Base-by-base conservation (phyloP, 2,329 filamentous ascomycete genomes). In the Sporothrix schenckii region DNA sequence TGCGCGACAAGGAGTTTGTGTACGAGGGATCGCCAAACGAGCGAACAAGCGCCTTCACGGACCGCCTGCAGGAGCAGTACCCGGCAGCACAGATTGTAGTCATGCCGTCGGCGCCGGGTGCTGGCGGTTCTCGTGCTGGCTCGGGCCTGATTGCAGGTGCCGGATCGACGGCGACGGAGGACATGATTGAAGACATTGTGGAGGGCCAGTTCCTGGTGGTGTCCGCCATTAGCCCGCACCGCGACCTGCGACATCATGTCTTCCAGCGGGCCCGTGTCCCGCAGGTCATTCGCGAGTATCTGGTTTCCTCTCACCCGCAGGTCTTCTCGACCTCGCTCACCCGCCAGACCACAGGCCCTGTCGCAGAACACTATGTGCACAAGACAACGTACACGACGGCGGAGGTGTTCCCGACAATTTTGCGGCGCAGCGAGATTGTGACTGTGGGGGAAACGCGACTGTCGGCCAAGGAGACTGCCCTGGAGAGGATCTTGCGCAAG, bases 161-260 rank as follows among this genome's bases (percentile, higher is more conserved):
- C 7, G 65, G 63, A 19, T 24, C n/a, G 5, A 21, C n/a, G 27
- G 21, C 88, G 3, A 85, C 86, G 7, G 88, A 89, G 39, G 84
- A 88, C 67, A 85, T 70, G 69, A 61, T 89, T 13, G 91, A 94
- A 72, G 92, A 95, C 75, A 72, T 74, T 44, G 87, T 94, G 1
- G 94, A 98, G 80, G 94, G 94, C 14, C 94, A 98, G 76, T 97
- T 92, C 80, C 78, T 98, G 68, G 89, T 95, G 69, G 88, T 98
- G 70, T 94, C 88, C 50, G 85, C 91, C 9, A 87, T 98, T 68
- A 93, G 88, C 68, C 89, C 92, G 2, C 91, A 97, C 79, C 92
- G 93, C 56, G 91, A 97, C 77, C 84, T 96, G 39, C 81, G 82
- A 1, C 93, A 97, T 78, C 91, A 90, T 21, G 91, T 97, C 30